Conservation (phyloP, 2,329 filamentous ascomycete species). For the Ceratocystiopsis minuta region DNA sequence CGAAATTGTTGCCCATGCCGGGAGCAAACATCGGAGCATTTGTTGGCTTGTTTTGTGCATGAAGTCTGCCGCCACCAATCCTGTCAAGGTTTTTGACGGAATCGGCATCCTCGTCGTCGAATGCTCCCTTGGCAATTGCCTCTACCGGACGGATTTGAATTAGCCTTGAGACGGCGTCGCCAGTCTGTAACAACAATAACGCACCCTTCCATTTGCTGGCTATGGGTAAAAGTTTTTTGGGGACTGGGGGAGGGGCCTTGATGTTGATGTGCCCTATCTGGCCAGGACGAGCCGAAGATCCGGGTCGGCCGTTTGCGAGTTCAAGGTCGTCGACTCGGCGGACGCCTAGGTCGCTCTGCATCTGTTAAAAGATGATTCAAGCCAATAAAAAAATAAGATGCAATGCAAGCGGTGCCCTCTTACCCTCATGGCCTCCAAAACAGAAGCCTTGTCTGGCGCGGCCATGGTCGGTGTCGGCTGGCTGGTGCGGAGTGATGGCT, state of each 20-base stretch:
- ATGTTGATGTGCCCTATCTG: not conserved
- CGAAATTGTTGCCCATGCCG: too few relatives aligned
- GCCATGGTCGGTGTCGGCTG: not conserved
- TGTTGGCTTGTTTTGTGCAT: slow-evolving; percentile 3
- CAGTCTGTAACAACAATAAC: not conserved
- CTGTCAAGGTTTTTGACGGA: slow-evolving; percentile 7
- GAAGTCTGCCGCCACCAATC: slow-evolving; percentile 8
- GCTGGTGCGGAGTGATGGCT: too few relatives aligned
- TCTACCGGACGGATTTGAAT: slow-evolving; percentile 1
- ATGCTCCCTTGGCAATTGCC: slow-evolving; percentile 6
- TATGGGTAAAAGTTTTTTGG: not conserved
- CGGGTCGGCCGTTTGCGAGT: slow-evolving; percentile 5
- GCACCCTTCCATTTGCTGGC: slow-evolving; percentile 5
- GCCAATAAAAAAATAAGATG: not conserved
- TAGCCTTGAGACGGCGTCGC: too few relatives aligned
- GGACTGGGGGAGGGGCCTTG: not conserved
- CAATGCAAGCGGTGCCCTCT: too few relatives aligned
- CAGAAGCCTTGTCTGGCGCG: not conserved
- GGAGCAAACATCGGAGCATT: too few relatives aligned
- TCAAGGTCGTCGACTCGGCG: slow-evolving; percentile 7
- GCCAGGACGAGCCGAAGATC: too few relatives aligned
- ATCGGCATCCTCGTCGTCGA: slow-evolving; percentile 10
- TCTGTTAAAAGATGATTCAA: not conserved
- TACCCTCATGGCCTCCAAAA: slow-evolving; percentile 2
- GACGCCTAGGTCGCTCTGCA: slow-evolving; percentile 7